These are phyloP conservation scores for Galeopsis tetrahit DNA, from an alignment of 257 asterid species.

Conservation along the genomic window DNA sequence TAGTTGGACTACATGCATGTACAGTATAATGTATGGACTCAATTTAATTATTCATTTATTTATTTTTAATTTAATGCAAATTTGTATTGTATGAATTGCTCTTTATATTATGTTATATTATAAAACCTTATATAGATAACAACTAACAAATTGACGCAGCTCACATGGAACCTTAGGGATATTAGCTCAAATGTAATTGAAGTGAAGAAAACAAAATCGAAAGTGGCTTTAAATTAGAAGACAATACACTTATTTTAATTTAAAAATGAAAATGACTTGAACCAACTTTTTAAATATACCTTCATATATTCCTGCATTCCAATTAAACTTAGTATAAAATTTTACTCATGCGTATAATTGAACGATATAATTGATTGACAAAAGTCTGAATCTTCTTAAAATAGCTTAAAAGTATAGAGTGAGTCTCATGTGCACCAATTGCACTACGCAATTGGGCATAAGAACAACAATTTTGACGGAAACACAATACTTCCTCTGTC, in stretches of 20 bases:
- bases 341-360: no score
- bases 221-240: conserved; percentile 13
- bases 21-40: no score
- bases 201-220: conserved; percentile 27
- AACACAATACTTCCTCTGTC: no score
- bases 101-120: background rate
- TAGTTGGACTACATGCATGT: background rate
- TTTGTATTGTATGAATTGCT: background rate
- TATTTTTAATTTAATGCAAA: background rate
- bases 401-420: no score
- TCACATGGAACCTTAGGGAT: conserved; percentile 1
- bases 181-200: conserved; percentile 13
- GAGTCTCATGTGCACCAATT: no score
- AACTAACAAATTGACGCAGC: background rate
- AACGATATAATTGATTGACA: no score
- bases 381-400: no score
- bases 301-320: no score
- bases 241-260: background rate
- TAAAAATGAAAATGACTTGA: background rate
- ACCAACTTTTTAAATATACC: background rate
- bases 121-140: background rate
- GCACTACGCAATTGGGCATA: no score
- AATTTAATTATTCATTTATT: background rate
- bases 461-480: no score
- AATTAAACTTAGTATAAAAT: no score